These are phyloP conservation scores for Melaleuca alternifolia DNA, from an alignment of 345 rosid genomes.

Conservation along the genomic window DNA sequence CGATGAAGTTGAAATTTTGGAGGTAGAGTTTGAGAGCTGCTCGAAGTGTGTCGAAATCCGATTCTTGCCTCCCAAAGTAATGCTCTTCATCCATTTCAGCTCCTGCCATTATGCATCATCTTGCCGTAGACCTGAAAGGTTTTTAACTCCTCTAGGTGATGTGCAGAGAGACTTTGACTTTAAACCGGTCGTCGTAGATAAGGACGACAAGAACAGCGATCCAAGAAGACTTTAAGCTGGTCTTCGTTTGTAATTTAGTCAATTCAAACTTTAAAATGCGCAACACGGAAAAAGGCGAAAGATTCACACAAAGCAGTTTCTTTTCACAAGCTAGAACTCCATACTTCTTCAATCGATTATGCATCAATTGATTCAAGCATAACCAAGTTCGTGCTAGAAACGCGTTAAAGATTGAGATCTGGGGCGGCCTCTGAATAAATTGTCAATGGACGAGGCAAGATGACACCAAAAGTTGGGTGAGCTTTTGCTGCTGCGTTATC, in stretches of 20 bases:
- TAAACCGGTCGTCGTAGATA: not conserved
- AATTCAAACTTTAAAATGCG: not conserved
- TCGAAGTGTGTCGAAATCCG: not conserved
- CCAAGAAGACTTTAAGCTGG: not conserved
- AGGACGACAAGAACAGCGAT: not conserved
- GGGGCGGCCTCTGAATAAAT: not conserved
- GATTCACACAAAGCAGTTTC: not conserved
- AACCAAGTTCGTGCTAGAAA: not conserved
- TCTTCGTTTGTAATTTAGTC: not conserved
- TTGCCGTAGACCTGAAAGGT: not conserved
- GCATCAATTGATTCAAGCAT: not conserved
- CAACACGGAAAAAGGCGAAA: not conserved
- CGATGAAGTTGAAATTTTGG: not conserved
- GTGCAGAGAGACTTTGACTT: not conserved
- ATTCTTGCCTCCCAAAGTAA: not conserved
- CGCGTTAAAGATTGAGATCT: not conserved
- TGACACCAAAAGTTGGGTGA: not conserved
- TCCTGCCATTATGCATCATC: not conserved
- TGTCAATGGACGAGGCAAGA: not conserved
- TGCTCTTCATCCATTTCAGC: not conserved
- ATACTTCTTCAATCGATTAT: not conserved
- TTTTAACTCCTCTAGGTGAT: not conserved
- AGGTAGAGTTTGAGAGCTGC: not conserved
- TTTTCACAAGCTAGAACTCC: not conserved
- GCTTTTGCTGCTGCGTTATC: not conserved